Base-by-base conservation (phyloP, 805 yeast species). In the Candida sithepensis region DNA sequence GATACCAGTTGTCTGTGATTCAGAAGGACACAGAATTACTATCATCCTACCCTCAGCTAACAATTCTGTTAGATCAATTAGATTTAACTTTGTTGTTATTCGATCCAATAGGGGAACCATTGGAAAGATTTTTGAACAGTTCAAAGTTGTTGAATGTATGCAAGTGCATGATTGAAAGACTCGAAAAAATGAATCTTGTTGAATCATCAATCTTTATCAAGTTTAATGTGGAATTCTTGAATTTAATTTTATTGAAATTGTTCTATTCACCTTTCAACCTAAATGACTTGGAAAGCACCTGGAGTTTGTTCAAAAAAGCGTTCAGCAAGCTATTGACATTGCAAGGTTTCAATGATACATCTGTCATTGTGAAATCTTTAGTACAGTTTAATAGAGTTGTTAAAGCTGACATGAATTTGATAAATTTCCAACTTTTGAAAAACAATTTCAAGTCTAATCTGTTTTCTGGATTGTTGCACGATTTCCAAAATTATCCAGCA, bases 121-220 rank as follows among this genome's bases (percentile, higher is more conserved):
- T 49, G 4, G 52, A 50, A 21, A 48, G 43, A 26, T 39, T 45
- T 4, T 36, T 48, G 21, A 47, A 45, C 23, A 50, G 47, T 38
- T 26, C 48, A 4, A 41, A 48, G 26, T 42, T 53, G 23, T 42
- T 42, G 16, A 44, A 48, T 23, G 19, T 38, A 3, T 52, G 54
- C 41, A 26, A 33, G 19, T 39, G 42, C 20, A 20, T 48, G 7
- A 43, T 49, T 14, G 47, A 47, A 14, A 39, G 34, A 9, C 26
- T 54, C 4, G 19, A 44, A 2, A 30, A 39, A 18, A 20, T 52
- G 8, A 42, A 54, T 19, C 18, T 61, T 14, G 44, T 43, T 2
- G 39, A 46, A 30, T 48, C 53, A 2, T 66, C 67, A 13, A 47
- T 59, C 8, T 52, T 44, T 19, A 37, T 60, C 20, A 55, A 62